Evolutionary conservation across 768 basidiomycete genomes (phyloP).

Genomic region (Xanthoconium purpureum): DNA sequence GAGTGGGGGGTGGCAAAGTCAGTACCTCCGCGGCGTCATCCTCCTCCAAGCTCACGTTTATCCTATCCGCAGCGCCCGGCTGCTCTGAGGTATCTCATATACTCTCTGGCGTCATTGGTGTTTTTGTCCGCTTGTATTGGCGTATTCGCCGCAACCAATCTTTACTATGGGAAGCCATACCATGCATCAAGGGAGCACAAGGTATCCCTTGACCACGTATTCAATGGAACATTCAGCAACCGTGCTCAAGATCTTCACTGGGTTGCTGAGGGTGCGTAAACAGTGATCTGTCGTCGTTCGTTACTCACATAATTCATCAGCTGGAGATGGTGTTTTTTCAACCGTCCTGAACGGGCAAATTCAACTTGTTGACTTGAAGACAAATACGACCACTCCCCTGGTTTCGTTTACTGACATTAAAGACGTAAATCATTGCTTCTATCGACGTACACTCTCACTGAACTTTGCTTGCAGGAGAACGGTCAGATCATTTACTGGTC

Average conservation of each 20-base stretch:
- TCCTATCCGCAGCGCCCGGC: conserved; percentile 39
- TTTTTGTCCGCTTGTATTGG: conserved; percentile 67
- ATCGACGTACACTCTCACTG: neutral
- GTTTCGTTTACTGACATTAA: conserved; percentile 56
- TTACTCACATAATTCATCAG: conserved; percentile 40
- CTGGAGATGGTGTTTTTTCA: conserved; percentile 92
- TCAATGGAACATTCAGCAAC: conserved; percentile 82
- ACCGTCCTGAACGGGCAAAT: conserved; percentile 59
- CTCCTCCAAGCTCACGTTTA: conserved; percentile 5
- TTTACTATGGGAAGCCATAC: conserved; percentile 58
- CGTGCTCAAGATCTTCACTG: conserved; percentile 58
- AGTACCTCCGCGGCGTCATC: conserved; percentile 11
- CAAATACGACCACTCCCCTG: conserved; percentile 62
- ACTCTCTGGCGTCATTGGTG: conserved; percentile 58
- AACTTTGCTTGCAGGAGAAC: conserved; percentile 43
- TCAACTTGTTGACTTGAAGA: conserved; percentile 76
- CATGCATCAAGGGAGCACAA: conserved; percentile 54
- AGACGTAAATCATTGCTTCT: conserved; percentile 47
- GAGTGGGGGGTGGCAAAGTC: conserved; percentile 39
- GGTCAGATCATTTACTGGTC: conserved; percentile 50
- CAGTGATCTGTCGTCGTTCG: neutral
- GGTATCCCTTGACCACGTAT: conserved; percentile 85
- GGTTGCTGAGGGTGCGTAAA: conserved; percentile 82
- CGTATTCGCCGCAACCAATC: conserved; percentile 65
- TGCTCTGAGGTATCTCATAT: conserved; percentile 59